Percentiles rank a stretch among this genome's conserved stretches.
These are phyloP conservation scores for Malania oleifera DNA, from an alignment of 164 flowering plant species.

Conservation along the genomic window DNA sequence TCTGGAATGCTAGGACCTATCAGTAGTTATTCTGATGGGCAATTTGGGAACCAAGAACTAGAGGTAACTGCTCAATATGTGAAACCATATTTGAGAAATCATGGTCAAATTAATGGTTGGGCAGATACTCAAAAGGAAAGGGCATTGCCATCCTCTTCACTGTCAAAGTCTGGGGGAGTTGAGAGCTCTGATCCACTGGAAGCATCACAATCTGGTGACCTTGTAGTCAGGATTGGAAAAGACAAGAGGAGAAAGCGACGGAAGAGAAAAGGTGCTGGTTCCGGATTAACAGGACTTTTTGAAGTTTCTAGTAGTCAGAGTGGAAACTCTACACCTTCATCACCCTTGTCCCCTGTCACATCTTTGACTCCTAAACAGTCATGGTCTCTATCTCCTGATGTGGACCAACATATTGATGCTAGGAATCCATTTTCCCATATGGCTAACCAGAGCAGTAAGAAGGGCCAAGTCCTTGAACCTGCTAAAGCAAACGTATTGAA, in stretches of 20 bases:
- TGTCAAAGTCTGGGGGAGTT: slow-evolving; percentile 19
- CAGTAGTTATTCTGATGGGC: slow-evolving; percentile 23
- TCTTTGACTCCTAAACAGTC: slow-evolving; percentile 29
- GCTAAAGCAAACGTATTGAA: slow-evolving; percentile 11
- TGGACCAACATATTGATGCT: slow-evolving; percentile 22
- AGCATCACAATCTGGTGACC: slow-evolving; percentile 29
- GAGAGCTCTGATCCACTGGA: slow-evolving; percentile 28
- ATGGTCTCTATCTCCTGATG: slow-evolving; percentile 30
- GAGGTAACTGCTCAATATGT: slow-evolving; percentile 14
- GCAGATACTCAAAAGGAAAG: slow-evolving; percentile 17
- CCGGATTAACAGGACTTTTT: slow-evolving; percentile 31
- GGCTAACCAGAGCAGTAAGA: slow-evolving; percentile 14
- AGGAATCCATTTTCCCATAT: slow-evolving; percentile 26
- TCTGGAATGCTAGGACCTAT: slow-evolving; percentile 18
- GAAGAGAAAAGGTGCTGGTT: slow-evolving; percentile 43
- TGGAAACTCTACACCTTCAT: slow-evolving; percentile 90
- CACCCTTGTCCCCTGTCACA: slow-evolving; percentile 72
- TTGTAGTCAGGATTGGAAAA: slow-evolving; percentile 48
- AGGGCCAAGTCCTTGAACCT: slow-evolving; percentile 14
- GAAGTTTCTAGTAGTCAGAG: slow-evolving; percentile 91
- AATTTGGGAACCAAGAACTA: slow-evolving; percentile 16
- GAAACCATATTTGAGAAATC: slow-evolving; percentile 16
- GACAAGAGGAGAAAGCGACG: slow-evolving; percentile 50
- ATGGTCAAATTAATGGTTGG: slow-evolving; percentile 7
- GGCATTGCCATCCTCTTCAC: slow-evolving; percentile 18